Evolutionary conservation across 768 basidiomycete species (phyloP).

Genomic region (Suillus brevipes): DNA sequence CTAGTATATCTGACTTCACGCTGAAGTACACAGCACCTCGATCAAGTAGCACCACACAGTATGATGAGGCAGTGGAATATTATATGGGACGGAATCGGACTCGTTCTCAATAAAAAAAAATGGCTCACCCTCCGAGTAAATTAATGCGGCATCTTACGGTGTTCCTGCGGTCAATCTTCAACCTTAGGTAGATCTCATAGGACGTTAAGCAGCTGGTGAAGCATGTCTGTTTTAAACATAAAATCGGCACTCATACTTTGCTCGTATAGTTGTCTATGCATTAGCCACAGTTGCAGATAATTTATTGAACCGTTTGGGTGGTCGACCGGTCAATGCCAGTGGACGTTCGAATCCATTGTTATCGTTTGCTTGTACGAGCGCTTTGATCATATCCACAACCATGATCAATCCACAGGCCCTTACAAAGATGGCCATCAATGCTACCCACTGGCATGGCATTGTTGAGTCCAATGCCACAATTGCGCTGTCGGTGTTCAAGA

Average conservation of each 20-base stretch:
- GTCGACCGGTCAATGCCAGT: neutral
- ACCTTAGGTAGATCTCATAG: neutral
- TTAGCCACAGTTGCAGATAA: neutral
- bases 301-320: neutral
- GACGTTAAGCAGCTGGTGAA: neutral
- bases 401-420: neutral
- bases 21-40: neutral
- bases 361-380: neutral
- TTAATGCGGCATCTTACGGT: neutral
- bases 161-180: neutral
- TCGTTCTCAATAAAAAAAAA: neutral
- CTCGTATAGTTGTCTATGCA: neutral
- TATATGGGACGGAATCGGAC: neutral
- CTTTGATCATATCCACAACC: neutral
- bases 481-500: neutral
- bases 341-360: neutral
- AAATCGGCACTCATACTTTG: neutral
- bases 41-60: neutral
- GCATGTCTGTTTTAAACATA: neutral
- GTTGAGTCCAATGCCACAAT: neutral
- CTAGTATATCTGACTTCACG: neutral
- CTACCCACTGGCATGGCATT: neutral
- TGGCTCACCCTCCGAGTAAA: neutral
- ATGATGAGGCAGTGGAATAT: neutral
- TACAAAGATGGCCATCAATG: neutral